phyloP scores from a whole-genome alignment of 1,139 yeast species.

The Sugiyamaella novakii region DNA sequence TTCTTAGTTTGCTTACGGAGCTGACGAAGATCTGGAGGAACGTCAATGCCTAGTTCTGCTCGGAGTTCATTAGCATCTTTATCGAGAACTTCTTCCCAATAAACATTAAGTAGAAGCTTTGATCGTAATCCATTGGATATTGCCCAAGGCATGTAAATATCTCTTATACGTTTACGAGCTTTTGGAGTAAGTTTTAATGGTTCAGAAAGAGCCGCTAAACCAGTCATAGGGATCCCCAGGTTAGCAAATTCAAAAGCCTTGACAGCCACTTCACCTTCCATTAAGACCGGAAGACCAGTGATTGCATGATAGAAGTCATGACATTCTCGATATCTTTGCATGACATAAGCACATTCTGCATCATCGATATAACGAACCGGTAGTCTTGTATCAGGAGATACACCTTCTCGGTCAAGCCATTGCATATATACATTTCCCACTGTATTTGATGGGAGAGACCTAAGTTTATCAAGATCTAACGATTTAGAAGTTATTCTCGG shows the following conservation, averaged over 20 bases:
- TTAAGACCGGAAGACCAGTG: slow-evolving; percentile 83
- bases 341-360: slow-evolving; percentile 87
- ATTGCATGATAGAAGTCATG: slow-evolving; percentile 96
- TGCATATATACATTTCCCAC: slow-evolving; percentile 75
- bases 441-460: slow-evolving; percentile 65
- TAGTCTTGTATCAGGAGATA: slow-evolving; percentile 90
- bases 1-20: slow-evolving; percentile 48
- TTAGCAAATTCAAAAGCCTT: slow-evolving; percentile 92
- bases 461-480: slow-evolving; percentile 62
- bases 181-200: slow-evolving; percentile 68
- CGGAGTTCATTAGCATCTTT: slow-evolving; percentile 74
- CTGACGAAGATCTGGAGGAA: slow-evolving; percentile 75
- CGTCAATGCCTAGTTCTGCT: slow-evolving; percentile 65
- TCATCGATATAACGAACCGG: slow-evolving; percentile 85
- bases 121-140: slow-evolving; percentile 69
- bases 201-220: slow-evolving; percentile 84
- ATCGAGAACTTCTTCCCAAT: slow-evolving; percentile 87
- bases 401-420: slow-evolving; percentile 87
- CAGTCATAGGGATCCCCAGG: slow-evolving; percentile 94
- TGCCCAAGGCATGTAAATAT: slow-evolving; percentile 90
- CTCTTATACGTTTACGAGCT: slow-evolving; percentile 50
- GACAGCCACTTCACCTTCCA: slow-evolving; percentile 94
- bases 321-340: slow-evolving; percentile 91
- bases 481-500: slow-evolving; percentile 82
- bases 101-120: slow-evolving; percentile 80